Conservation (phyloP, 768 basidiomycete species). For the Serendipita sp. region DNA sequence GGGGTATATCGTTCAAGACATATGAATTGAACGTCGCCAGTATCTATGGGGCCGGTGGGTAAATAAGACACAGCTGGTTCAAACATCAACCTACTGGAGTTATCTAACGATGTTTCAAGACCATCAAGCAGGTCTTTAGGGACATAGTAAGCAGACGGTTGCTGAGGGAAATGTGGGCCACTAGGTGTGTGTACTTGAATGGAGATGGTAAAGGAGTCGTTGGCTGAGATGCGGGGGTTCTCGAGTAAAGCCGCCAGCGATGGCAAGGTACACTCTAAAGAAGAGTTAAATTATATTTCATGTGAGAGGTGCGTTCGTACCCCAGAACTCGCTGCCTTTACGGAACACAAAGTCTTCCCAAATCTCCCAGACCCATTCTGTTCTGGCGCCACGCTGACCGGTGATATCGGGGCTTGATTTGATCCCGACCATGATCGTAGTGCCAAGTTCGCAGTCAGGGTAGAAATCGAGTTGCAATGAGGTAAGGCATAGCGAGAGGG, state of each 20-base stretch:
- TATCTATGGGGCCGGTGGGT: slow-evolving; percentile 26
- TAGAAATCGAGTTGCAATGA: slow-evolving; percentile 48
- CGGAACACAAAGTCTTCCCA: slow-evolving; percentile 64
- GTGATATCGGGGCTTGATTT: slow-evolving; percentile 44
- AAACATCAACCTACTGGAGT: slow-evolving; percentile 33
- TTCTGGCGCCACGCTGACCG: slow-evolving; percentile 46
- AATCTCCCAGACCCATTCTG: slow-evolving; percentile 59
- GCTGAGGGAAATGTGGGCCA: slow-evolving; percentile 42
- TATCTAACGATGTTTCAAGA: slow-evolving; percentile 55
- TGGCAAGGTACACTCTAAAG: slow-evolving; percentile 48
- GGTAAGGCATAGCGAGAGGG: slow-evolving; percentile 50
- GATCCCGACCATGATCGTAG: slow-evolving; percentile 59
- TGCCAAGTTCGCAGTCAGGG: slow-evolving; percentile 34
- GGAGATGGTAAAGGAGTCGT: slow-evolving; percentile 56
- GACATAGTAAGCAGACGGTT: slow-evolving; percentile 47
- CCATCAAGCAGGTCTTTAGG: slow-evolving; percentile 53
- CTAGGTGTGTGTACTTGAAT: slow-evolving; percentile 54
- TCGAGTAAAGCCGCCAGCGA: slow-evolving; percentile 42
- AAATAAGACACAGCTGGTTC: not conserved
- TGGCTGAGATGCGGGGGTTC: slow-evolving; percentile 38
- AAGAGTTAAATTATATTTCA: not conserved
- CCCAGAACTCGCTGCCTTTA: slow-evolving; percentile 58
- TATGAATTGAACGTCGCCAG: slow-evolving; percentile 62
- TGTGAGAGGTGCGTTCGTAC: slow-evolving; percentile 23
- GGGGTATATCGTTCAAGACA: slow-evolving; percentile 42